A percentile compares a stretch with the other conserved stretches of the same genome.
These are phyloP conservation scores for Ophiostoma sp. DNA, from an alignment of 2,329 filamentous ascomycete species.

Conservation along the genomic window DNA sequence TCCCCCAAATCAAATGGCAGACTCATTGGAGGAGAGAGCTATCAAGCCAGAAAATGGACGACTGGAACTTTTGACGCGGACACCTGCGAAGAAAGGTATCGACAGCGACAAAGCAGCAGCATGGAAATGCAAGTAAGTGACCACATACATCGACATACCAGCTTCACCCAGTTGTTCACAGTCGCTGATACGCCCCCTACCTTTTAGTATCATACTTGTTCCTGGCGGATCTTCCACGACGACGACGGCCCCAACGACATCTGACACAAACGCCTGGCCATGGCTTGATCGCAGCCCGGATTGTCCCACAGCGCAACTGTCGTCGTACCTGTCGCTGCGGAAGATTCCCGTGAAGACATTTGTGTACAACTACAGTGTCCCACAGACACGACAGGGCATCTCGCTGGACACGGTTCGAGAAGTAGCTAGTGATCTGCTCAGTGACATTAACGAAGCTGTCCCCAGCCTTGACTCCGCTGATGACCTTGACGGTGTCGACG, in stretches of 20 bases:
- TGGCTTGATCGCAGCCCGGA: background rate
- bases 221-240: background rate
- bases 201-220: background rate
- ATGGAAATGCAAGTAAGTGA: background rate
- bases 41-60: background rate
- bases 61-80: background rate
- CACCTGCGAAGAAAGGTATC: background rate
- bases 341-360: background rate
- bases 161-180: background rate
- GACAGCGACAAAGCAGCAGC: background rate
- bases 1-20: background rate
- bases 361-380: slow-evolving; percentile 3
- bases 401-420: background rate
- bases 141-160: background rate
- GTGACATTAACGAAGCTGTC: background rate
- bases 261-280: background rate
- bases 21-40: background rate
- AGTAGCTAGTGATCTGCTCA: background rate
- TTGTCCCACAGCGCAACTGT: background rate
- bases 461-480: background rate
- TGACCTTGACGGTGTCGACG: background rate
- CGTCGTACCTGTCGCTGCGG: background rate
- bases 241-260: background rate
- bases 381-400: background rate
- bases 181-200: background rate